Conservation (phyloP, 129 eudicot genomes). For the Flaveria linearis region DNA sequence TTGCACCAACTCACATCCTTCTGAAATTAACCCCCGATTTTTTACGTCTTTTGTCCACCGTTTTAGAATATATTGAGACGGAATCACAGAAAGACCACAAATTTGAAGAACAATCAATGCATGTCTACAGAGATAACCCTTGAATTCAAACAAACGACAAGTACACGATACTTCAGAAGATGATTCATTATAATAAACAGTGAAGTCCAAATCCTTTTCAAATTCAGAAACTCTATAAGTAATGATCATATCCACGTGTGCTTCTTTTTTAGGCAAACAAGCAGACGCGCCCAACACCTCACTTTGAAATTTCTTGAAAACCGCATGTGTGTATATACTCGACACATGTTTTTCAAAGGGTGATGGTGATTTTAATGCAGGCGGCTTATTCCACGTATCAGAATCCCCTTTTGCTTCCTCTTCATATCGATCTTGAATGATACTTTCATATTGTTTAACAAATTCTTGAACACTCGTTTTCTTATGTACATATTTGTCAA, state of each 20-base stretch:
- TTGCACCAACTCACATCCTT: slow-evolving; percentile 56
- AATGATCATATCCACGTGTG: slow-evolving; percentile 41
- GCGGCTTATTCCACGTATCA: slow-evolving; percentile 85
- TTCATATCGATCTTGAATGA: slow-evolving; percentile 87
- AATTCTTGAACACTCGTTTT: slow-evolving; percentile 75
- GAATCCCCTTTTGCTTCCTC: slow-evolving; percentile 88
- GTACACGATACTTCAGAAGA: slow-evolving; percentile 72
- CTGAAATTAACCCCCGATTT: slow-evolving; percentile 42
- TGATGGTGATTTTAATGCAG: slow-evolving; percentile 79
- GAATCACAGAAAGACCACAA: slow-evolving; percentile 67
- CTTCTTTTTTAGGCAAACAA: slow-evolving; percentile 67
- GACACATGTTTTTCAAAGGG: slow-evolving; percentile 89
- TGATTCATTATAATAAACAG: slow-evolving; percentile 57
- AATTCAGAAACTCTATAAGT: slow-evolving; percentile 66
- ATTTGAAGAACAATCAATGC: slow-evolving; percentile 89
- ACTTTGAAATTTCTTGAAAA: slow-evolving; percentile 77
- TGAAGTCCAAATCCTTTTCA: slow-evolving; percentile 63
- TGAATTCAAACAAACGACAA: slow-evolving; percentile 85
- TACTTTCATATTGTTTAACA: slow-evolving; percentile 62
- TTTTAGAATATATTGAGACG: slow-evolving; percentile 71
- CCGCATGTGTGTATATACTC: slow-evolving; percentile 57
- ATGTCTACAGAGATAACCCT: slow-evolving; percentile 88
- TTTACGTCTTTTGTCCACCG: slow-evolving; percentile 91
- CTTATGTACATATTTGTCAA: slow-evolving; percentile 88
- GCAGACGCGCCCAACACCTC: slow-evolving; percentile 94